Evolutionary conservation across 176 grass and related monocot genomes (phyloP), one percentile per base, ranked within the genome.

Genomic region (Bonia amplexicaulis): DNA sequence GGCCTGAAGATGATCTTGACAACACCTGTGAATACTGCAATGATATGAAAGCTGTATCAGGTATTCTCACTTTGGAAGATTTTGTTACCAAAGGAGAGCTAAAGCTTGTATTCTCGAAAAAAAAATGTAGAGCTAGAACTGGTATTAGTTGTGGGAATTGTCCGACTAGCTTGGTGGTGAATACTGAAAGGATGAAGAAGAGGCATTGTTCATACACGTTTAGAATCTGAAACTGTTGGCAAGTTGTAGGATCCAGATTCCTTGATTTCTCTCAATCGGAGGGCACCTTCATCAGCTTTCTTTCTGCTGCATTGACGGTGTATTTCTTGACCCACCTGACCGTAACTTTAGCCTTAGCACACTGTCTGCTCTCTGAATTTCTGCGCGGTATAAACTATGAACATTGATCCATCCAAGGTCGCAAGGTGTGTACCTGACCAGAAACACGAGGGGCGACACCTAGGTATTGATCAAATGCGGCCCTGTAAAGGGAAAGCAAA

Each of bases 401-500:
- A 58, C 48, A 66, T 71, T 68, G 76, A 66, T 86, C 60, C 66
- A 61, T 79, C 77, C 69, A 48, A 84, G 80, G 14, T 76, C 62
- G 23, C 52, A 57, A n/a, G 33, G 58, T 79, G 4, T 65, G 14
- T 93, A 88, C 85, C 82, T 85, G 83, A 52, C 37, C 84, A 45
- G 81, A 69, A 65, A 74, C 82, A 41, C 73, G 72, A 82, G 91
- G 89, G 49, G 86, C 86, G 58, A 76, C 76, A 9, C 76, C 74
- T 27, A 91, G 82, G 51, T 93, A 89, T 42, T 89, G 93, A 73
- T 93, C 87, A 58, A 98, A 95, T 79, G 89, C 81, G 71, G 89
- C 85, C 84, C 91, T 87, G 71, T 98, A 98, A 33, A 98, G 84
- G 49, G 91, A 90, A 55, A 98, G 66, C 66, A 98, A 88, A 91